Percentiles rank a stretch among this genome's conserved stretches.
Evolutionary conservation across 306 rosid genomes (phyloP).

Genomic region (Prunus mongolica): DNA sequence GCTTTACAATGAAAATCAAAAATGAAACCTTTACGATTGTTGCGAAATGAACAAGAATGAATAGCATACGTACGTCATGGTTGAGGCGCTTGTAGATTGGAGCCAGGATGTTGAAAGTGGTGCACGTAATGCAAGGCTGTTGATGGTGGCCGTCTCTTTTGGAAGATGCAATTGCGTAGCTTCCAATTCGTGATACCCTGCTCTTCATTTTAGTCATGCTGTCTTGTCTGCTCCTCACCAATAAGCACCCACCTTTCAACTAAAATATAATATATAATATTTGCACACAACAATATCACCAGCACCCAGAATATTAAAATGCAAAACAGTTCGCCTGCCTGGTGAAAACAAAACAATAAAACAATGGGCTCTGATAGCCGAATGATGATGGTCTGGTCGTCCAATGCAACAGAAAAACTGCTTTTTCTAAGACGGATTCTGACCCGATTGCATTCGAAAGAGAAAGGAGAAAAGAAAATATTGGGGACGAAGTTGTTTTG

Average conservation of each 20-base stretch:
- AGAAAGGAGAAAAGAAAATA: not conserved
- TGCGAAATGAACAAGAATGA: not conserved
- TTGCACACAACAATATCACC: not conserved
- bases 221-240: conserved; percentile 39
- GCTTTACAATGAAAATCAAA: not conserved
- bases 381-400: not conserved
- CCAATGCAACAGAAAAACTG: not conserved
- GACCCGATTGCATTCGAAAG: not conserved
- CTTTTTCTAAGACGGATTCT: not conserved
- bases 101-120: conserved; percentile 94
- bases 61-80: conserved; percentile 45
- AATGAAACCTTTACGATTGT: not conserved
- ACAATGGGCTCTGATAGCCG: not conserved
- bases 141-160: conserved; percentile 54
- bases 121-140: conserved; percentile 81
- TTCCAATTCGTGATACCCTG: conserved; percentile 70
- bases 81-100: conserved; percentile 92
- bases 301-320: conserved; percentile 7
- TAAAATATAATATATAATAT: not conserved
- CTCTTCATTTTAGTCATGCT: conserved; percentile 62
- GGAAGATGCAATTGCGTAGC: conserved; percentile 75
- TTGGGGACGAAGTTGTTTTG: not conserved
- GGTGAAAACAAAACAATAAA: not conserved
- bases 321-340: not conserved
- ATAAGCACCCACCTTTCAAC: not conserved